Base-by-base conservation (phyloP, 1,284 basidiomycete species). In the Chondrostereum purpureum region DNA sequence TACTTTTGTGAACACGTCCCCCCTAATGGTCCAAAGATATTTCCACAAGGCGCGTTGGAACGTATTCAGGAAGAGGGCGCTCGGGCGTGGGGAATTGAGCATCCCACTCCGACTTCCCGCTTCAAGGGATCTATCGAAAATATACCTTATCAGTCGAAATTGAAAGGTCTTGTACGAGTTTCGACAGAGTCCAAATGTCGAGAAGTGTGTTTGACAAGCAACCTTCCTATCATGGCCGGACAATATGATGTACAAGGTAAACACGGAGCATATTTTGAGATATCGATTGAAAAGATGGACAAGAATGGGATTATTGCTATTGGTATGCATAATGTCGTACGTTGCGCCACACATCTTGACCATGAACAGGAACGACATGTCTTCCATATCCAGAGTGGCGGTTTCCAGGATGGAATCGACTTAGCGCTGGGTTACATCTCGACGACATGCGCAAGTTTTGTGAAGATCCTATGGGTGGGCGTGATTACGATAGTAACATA, bases 361-460 rank as follows among this genome's bases (percentile, higher is more conserved):
- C 22, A 27, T 39, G 12, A 19, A 43, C 46, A 84, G 82, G 83
- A 4, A 80, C 75, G 5, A 66, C 78, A n/a, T 83, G 79, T 53
- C 66, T 67, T 12, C 82, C 83, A 3, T 83, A 83, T 52, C 83
- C 82, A 3, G 59, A 63, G 0, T 81, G 73, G 64, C 72, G 82
- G 17, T 67, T 83, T 33, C 82, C 83, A n/a, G 83, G 83, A 0
- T 85, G 83, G 82, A 80, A 86, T 54, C 65, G 83, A 34, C 65
- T 74, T 21, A 82, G 80, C 48, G 77, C 75, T 1, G 83, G 71
- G 0, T 65, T 83, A 18, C 82, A 85, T 53, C 69, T 85, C 23
- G 83, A 85, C 55, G 83, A 86, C 60, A 65, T 80, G 55, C 73
- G 79, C 53, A 83, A 83, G 56, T 86, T 83, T 67, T 83, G 77